These are phyloP conservation scores for Yamadazyma spencermartinsiae DNA, from an alignment of 1,139 yeast species.

Conservation along the genomic window DNA sequence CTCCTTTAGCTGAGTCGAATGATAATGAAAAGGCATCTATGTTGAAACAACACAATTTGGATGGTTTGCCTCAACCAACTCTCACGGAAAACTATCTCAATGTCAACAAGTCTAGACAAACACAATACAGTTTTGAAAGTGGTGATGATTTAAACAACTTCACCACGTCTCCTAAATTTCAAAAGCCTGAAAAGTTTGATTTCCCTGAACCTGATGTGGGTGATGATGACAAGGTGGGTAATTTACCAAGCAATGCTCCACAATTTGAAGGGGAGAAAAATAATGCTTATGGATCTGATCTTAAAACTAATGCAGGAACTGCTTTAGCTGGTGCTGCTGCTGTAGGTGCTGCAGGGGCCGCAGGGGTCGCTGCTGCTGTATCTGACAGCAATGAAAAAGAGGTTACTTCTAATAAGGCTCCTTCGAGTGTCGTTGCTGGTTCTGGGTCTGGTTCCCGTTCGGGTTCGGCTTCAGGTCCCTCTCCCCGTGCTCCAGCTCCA, in stretches of 20 bases:
- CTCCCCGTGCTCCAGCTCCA: conserved; percentile 30
- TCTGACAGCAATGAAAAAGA: background rate
- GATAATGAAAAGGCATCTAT: conserved; percentile 24
- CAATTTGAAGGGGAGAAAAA: background rate
- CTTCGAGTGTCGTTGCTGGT: background rate
- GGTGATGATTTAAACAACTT: conserved; percentile 42
- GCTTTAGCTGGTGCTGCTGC: conserved; percentile 10
- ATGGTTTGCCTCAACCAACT: conserved; percentile 9
- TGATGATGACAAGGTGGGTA: conserved; percentile 6
- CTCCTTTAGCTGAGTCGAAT: background rate
- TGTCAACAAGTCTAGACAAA: conserved; percentile 17
- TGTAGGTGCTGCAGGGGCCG: conserved; percentile 5
- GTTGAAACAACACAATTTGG: conserved; percentile 35
- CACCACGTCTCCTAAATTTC: conserved; percentile 27
- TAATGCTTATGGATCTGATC: background rate
- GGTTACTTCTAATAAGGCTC: conserved; percentile 1
- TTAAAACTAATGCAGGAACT: conserved; percentile 6
- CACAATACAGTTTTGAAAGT: conserved; percentile 40
- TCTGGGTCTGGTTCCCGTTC: too few species aligned
- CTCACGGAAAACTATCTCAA: conserved; percentile 7
- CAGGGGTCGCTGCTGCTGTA: conserved; percentile 1
- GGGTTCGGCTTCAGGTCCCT: conserved; percentile 1
- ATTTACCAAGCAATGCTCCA: conserved; percentile 1
- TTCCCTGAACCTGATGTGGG: conserved; percentile 22
- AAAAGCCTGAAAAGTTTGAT: conserved; percentile 17